Evolutionary conservation across 1,139 yeast genomes (phyloP).

Genomic region (Protomyces lactucae-debilis): DNA sequence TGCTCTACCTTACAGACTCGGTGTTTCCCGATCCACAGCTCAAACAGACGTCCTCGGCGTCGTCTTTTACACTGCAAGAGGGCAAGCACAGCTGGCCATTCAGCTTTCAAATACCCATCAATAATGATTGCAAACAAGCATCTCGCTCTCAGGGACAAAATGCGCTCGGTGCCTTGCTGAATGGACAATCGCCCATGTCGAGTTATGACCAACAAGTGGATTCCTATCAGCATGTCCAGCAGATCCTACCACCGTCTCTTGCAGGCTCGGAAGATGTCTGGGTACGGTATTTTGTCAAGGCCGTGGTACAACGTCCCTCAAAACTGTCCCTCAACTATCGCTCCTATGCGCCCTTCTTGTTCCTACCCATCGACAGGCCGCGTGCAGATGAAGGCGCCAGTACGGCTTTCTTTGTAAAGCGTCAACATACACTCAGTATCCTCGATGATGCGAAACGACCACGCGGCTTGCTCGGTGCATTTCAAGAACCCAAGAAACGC

Average conservation of each 20-base stretch:
- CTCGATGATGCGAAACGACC: constrained; percentile 13
- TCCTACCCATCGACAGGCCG: constrained; percentile 50
- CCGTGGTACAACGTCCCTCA: constrained; percentile 55
- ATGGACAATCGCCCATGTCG: background rate
- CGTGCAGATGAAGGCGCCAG: constrained; percentile 9
- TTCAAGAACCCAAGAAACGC: background rate
- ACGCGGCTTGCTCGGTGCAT: background rate
- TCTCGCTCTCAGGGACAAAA: constrained; percentile 32
- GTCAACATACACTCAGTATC: constrained; percentile 11
- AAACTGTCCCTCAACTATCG: constrained; percentile 51
- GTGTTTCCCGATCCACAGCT: constrained; percentile 14
- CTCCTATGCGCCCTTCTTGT: constrained; percentile 49
- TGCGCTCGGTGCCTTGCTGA: constrained; percentile 8
- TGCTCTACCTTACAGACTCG: constrained; percentile 49
- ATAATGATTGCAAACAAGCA: constrained; percentile 47
- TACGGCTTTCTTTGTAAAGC: constrained; percentile 16
- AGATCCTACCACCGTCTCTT: constrained; percentile 56
- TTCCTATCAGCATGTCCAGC: constrained; percentile 42
- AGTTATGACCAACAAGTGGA: constrained; percentile 37
- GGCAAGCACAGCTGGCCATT: constrained; percentile 60
- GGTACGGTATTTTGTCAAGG: constrained; percentile 48
- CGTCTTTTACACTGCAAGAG: constrained; percentile 58
- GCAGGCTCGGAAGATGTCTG: constrained; percentile 49
- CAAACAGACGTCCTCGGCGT: constrained; percentile 3
- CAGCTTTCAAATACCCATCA: constrained; percentile 51